Base-by-base conservation (phyloP, 192 early-diverging fungal genomes). In the Dissophora globulifera region DNA sequence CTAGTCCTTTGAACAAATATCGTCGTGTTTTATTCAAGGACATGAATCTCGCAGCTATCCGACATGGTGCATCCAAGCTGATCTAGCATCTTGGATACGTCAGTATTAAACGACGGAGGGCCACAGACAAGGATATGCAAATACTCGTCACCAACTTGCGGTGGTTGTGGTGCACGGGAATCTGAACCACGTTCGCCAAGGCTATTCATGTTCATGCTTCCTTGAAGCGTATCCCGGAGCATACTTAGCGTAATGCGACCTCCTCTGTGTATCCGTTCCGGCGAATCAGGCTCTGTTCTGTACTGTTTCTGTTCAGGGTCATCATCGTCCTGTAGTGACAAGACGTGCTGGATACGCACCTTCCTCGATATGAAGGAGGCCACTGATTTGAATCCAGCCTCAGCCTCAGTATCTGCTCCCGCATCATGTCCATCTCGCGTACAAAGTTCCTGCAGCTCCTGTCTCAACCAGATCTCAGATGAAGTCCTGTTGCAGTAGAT, bases 401-500 rank as follows among this genome's bases (percentile, higher is more conserved):
- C 25, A 15, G 10, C 25, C 1, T 16, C 35, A 38, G 13, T 13
- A 38, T 38, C 6, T 6, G 7, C 35, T 38, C 35, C 35, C 35
- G 35, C 35, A n/a, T n/a, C n/a, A n/a, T n/a, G n/a, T n/a, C 43
- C n/a, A n/a, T 11, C 6, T 9, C 42, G 31, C 9, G n/a, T 15
- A 1, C 29, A 30, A 0, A 57, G 16, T n/a, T 31, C 19, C 40
- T 60, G 48, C 6, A 75, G 16, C 25, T 75, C 70, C 22, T 75
- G 70, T 7, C 54, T 45, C 30, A 75, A n/a, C 70, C 70, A 75
- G 22, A 75, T 75, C 17, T 75, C 70, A 4, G 32, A n/a, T 27
- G 45, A 52, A 0, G 49, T 54, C 23, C 62, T 49, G 23, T 75
- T 75, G 23, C 70, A 75, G 55, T 75, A 75, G 2, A 75, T 52